These are phyloP conservation scores for Raphanus raphanistrum DNA, from an alignment of 345 rosid genomes.

Conservation along the genomic window DNA sequence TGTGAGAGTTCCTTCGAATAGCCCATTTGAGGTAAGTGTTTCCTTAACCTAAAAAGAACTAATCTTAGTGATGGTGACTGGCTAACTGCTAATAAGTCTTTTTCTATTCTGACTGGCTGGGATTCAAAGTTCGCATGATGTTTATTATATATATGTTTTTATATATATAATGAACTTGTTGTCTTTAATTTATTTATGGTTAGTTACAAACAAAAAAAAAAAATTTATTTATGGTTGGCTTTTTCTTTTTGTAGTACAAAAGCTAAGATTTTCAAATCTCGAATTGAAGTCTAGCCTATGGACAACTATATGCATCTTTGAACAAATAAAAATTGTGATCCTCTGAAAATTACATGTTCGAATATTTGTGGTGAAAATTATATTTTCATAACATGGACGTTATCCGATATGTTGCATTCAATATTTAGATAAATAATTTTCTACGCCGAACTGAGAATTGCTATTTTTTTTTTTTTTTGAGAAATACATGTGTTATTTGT, in stretches of 20 bases:
- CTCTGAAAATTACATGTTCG: background rate
- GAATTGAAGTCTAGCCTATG: background rate
- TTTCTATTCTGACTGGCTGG: conserved; percentile 16
- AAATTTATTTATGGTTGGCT: background rate
- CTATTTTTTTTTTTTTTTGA: background rate
- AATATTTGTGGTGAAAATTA: background rate
- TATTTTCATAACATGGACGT: background rate
- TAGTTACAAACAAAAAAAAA: no score
- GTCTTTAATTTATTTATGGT: background rate
- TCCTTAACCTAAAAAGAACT: conserved; percentile 35
- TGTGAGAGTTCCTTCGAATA: conserved; percentile 16
- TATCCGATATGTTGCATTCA: background rate
- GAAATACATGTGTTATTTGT: no score
- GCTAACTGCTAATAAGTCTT: background rate
- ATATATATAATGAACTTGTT: background rate
- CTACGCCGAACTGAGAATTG: background rate
- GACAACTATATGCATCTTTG: conserved; percentile 16
- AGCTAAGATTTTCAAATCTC: background rate
- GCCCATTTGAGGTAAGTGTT: conserved; percentile 33
- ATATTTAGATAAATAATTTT: background rate
- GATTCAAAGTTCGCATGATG: conserved; percentile 27
- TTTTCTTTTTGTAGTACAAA: background rate
- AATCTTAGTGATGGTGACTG: conserved; percentile 27
- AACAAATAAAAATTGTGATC: background rate
- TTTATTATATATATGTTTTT: background rate